phyloP scores from a whole-genome alignment of 1,284 basidiomycete species.

The Ganoderma lingzhi region DNA sequence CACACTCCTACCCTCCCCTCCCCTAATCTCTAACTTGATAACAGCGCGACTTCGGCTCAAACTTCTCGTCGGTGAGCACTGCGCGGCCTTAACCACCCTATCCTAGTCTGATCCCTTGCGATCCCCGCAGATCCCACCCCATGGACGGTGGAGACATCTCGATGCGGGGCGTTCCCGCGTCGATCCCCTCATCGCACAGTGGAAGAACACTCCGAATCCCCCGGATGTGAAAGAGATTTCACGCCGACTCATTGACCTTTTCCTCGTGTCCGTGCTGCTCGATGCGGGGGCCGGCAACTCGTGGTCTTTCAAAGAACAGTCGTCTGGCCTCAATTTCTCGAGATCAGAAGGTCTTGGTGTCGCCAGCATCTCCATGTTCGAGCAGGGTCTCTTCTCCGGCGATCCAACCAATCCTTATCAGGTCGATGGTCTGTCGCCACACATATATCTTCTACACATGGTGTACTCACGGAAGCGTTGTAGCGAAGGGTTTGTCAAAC shows the following conservation, averaged over 20 bases:
- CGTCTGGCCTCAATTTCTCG: constrained; percentile 65
- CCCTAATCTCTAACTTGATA: background rate
- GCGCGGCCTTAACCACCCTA: background rate
- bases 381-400: constrained; percentile 84
- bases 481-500: constrained; percentile 76
- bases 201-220: constrained; percentile 56
- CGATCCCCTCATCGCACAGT: constrained; percentile 62
- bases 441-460: background rate
- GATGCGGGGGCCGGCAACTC: constrained; percentile 91
- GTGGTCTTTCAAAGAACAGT: constrained; percentile 82
- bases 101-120: background rate
- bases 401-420: constrained; percentile 66
- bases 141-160: constrained; percentile 93
- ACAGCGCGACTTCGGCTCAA: constrained; percentile 84
- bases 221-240: constrained; percentile 69
- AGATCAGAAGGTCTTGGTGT: constrained; percentile 94
- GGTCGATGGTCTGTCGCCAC: constrained; percentile 73
- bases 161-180: constrained; percentile 74
- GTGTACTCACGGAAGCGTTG: background rate
- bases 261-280: constrained; percentile 91
- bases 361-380: constrained; percentile 92
- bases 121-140: constrained; percentile 77
- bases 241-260: constrained; percentile 86
- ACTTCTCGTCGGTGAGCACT: constrained; percentile 66
- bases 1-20: background rate